Conservation (phyloP, 2,329 filamentous ascomycete species). For the Colletotrichum plurivorum region DNA sequence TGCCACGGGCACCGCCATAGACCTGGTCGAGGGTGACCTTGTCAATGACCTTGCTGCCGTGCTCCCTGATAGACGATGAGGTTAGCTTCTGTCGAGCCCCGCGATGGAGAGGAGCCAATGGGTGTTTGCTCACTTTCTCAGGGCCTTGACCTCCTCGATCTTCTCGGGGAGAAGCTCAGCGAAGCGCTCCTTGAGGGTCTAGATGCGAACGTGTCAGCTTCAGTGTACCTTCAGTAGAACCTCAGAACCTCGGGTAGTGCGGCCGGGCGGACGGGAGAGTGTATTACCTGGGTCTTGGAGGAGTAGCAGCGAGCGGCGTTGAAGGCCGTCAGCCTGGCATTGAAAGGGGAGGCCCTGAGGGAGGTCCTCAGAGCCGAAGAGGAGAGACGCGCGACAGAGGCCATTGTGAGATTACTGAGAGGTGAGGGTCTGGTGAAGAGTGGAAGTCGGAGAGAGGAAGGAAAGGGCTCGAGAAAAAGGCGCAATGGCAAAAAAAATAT, state of each 20-base stretch:
- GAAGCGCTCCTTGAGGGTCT: slow-evolving; percentile 99
- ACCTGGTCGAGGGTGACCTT: slow-evolving; percentile 99
- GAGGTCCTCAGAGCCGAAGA: slow-evolving; percentile 86
- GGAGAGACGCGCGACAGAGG: slow-evolving; percentile 85
- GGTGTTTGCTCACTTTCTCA: slow-evolving; percentile 82
- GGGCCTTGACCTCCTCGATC: slow-evolving; percentile 99
- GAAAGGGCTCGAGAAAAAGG: slow-evolving; percentile 43
- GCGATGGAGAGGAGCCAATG: slow-evolving; percentile 32
- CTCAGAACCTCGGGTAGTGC: background rate
- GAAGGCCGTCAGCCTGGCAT: slow-evolving; percentile 80
- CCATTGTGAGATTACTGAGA: slow-evolving; percentile 72
- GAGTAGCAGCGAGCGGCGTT: slow-evolving; percentile 93
- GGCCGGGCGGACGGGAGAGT: slow-evolving; percentile 36
- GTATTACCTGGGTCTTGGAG: slow-evolving; percentile 86
- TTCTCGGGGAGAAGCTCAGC: slow-evolving; percentile 95
- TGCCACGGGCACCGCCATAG: slow-evolving; percentile 98
- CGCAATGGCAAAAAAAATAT: slow-evolving; percentile 43
- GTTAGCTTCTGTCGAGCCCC: slow-evolving; percentile 40
- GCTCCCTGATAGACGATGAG: slow-evolving; percentile 72
- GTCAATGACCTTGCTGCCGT: slow-evolving; percentile 94
- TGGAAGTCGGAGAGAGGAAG: slow-evolving; percentile 46
- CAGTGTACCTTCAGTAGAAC: slow-evolving; percentile 36
- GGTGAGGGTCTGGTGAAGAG: slow-evolving; percentile 47
- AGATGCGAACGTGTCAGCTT: slow-evolving; percentile 43
- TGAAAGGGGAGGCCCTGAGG: slow-evolving; percentile 76